Conservation (phyloP, 768 basidiomycete genomes). For the Leucogyrophana mollusca region DNA sequence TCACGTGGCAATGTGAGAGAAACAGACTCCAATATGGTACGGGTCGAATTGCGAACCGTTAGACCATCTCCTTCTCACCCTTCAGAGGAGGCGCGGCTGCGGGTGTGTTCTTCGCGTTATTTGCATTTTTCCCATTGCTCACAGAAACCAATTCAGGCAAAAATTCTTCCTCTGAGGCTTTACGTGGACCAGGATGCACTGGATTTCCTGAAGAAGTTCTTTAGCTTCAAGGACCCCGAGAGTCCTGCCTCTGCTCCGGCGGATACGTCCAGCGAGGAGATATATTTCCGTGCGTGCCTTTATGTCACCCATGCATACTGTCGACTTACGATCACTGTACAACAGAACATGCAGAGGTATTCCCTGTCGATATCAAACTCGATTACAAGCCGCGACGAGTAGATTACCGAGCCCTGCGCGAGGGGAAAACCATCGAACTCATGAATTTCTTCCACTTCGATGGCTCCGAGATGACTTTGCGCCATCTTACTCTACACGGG, state of each 20-base stretch:
- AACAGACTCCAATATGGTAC: constrained; percentile 92
- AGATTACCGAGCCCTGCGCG: constrained; percentile 85
- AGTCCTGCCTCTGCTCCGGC: constrained; percentile 32
- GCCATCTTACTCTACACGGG: constrained; percentile 89
- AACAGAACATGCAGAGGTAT: constrained; percentile 90
- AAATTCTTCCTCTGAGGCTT: constrained; percentile 84
- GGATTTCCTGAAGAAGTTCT: constrained; percentile 96
- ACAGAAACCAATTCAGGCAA: constrained; percentile 52
- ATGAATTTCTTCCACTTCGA: constrained; percentile 99
- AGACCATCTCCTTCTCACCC: constrained; percentile 66
- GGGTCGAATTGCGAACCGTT: constrained; percentile 74
- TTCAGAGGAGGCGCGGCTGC: constrained; percentile 75
- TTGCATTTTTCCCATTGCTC: constrained; percentile 1
- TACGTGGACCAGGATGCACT: constrained; percentile 99
- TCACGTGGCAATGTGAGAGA: constrained; percentile 86
- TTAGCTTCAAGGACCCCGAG: constrained; percentile 76
- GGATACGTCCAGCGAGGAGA: constrained; percentile 41
- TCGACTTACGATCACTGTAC: no score
- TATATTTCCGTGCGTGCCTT: constrained; percentile 67
- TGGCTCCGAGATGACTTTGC: constrained; percentile 95
- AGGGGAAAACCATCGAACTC: constrained; percentile 91
- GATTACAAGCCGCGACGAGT: constrained; percentile 99
- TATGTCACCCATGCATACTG: no score
- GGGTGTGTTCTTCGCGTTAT: constrained; percentile 45
- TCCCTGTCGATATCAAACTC: constrained; percentile 91